Evolutionary conservation across 768 basidiomycete species (phyloP), one percentile per base, ranked within the genome.

Genomic region (Trametes sanguinea): DNA sequence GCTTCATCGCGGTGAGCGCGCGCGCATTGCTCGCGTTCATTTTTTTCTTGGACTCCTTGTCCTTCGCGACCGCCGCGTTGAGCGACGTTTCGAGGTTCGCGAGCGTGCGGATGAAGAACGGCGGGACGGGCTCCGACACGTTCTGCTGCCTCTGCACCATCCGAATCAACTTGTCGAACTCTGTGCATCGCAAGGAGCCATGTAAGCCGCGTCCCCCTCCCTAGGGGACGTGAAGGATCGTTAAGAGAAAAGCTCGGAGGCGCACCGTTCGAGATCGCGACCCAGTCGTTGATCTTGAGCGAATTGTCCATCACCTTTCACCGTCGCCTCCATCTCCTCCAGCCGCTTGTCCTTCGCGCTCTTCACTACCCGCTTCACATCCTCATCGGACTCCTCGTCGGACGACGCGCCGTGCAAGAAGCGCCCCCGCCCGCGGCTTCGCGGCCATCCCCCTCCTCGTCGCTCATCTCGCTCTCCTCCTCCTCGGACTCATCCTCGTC

Each of bases 231-330:
- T 11, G 16, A 16, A 47, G 3, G 9, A 43, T 54, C 29, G 8
- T 7, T 16, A 17, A 22, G 47, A 10, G 11, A 33, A 32, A 37
- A 39, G 40, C 4, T 13, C 17, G 33, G 40, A 32, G 22, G 74
- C 85, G 58, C 68, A 94, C 95, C 95, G 62, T 84, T 88, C 22
- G 90, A 93, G 69, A 94, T 95, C 32, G 85, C 86, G 29, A 89
- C 87, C 97, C 97, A 99, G 76, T 99, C 95, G 69, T 95, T 96
- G 68, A 96, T 95, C 81, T 92, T 96, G 64, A 92, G 80, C 17
- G 89, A 95, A 72, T 99, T 98, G 50, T 96, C 93, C 79, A 98
- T 97, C 50, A 81, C 81, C 76, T 90, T 95, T 57, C 93, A n/a
- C 92, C 3, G 89, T 90, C 1, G 86, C 86, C 75, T 98, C 95